These are phyloP conservation scores for Polytrichum commune DNA, from an alignment of 225 moss, liverwort and hornwort genomes.

Conservation along the genomic window DNA sequence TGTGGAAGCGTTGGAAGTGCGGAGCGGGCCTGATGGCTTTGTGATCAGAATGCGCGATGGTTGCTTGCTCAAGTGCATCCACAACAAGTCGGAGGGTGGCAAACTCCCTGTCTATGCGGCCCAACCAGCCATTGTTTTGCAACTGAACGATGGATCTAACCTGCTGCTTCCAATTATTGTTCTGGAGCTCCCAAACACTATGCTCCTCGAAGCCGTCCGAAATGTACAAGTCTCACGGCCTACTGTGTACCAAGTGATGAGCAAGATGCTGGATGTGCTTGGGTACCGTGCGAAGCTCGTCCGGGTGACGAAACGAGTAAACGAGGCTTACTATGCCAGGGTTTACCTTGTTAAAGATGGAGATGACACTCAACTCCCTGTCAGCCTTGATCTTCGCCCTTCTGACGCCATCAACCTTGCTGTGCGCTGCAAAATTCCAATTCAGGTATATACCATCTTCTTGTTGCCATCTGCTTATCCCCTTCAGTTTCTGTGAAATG, in stretches of 20 bases:
- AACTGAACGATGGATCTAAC: conserved; percentile 85
- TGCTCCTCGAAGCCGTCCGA: conserved; percentile 92
- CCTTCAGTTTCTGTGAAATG: not conserved
- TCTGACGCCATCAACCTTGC: conserved; percentile 94
- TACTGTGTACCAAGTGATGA: conserved; percentile 94
- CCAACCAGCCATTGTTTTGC: conserved; percentile 88
- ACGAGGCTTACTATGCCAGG: conserved; percentile 87
- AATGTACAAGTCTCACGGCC: conserved; percentile 86
- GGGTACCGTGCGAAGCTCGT: conserved; percentile 86
- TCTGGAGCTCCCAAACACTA: conserved; percentile 77
- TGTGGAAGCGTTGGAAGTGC: conserved; percentile 85
- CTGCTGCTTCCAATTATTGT: conserved; percentile 86
- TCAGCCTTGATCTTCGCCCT: conserved; percentile 83
- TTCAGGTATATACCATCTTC: conserved; percentile 52
- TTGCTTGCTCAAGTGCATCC: conserved; percentile 74
- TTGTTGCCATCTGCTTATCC: not conserved
- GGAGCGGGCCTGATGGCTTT: conserved; percentile 81
- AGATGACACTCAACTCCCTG: conserved; percentile 54
- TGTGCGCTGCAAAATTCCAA: conserved; percentile 79
- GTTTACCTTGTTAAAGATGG: conserved; percentile 83
- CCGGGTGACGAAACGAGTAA: conserved; percentile 83
- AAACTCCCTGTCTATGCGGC: conserved; percentile 80
- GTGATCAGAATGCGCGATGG: conserved; percentile 89
- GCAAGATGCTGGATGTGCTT: conserved; percentile 82
- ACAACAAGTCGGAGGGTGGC: conserved; percentile 72